phyloP scores from a whole-genome alignment of 129 eudicot genomes.

The Apium graveolens region DNA sequence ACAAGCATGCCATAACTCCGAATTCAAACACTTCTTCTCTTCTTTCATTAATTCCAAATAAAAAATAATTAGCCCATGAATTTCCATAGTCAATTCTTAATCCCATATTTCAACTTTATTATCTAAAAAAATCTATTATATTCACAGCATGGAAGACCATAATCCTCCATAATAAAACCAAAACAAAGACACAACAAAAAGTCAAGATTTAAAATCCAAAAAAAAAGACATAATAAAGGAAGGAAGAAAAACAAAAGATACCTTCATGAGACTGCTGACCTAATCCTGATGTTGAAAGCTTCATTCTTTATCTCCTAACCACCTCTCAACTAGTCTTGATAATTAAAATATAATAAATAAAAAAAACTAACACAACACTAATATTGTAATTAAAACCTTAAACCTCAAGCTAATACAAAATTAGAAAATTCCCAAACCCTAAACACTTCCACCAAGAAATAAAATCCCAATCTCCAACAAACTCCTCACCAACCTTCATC shows the following conservation, averaged over 20 bases:
- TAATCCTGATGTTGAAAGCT: conserved; percentile 99
- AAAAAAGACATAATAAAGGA: conserved; percentile 23
- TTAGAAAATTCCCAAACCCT: conserved; percentile 16
- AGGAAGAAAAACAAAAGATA: conserved; percentile 20
- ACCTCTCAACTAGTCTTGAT: conserved; percentile 13
- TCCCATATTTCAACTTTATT: background rate
- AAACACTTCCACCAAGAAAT: conserved; percentile 3
- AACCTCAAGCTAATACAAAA: background rate
- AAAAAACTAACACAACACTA: background rate
- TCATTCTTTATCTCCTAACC: conserved; percentile 41
- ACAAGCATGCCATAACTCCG: conserved; percentile 99
- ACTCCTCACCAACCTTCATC: conserved; percentile 11
- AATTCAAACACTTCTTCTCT: conserved; percentile 95
- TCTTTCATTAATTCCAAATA: conserved; percentile 41
- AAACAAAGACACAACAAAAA: conserved; percentile 17
- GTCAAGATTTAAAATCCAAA: conserved; percentile 17
- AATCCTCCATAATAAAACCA: background rate
- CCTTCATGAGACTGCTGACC: conserved; percentile 97
- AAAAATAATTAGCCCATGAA: conserved; percentile 21
- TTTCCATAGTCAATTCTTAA: background rate
- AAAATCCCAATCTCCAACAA: conserved; percentile 9
- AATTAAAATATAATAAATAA: background rate
- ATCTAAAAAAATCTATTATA: background rate
- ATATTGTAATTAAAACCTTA: background rate
- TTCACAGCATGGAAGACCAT: conserved; percentile 7